Conservation (phyloP, 768 basidiomycete genomes). For the Termitomyces bulborhizus region DNA sequence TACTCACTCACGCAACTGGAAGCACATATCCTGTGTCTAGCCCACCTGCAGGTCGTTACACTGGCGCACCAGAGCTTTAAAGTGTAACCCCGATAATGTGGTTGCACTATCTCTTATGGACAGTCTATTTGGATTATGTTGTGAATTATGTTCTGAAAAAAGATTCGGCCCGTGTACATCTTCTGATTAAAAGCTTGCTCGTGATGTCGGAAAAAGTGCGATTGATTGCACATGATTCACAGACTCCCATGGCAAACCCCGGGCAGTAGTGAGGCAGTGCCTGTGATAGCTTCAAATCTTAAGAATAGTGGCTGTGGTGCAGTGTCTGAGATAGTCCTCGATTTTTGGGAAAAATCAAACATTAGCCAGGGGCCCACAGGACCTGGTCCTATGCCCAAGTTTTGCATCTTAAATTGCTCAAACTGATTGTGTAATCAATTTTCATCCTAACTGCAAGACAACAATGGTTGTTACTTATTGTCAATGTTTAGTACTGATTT, state of each 20-base stretch:
- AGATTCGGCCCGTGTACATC: neutral
- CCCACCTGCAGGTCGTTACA: constrained; percentile 18
- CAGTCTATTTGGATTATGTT: neutral
- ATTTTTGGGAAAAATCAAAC: too few relatives aligned
- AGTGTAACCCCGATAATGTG: neutral
- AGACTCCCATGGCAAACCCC: neutral
- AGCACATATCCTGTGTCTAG: constrained; percentile 9
- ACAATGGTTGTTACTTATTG: too few relatives aligned
- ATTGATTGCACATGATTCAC: neutral
- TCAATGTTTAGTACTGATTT: too few relatives aligned
- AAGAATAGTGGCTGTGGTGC: too few relatives aligned
- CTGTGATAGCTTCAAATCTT: neutral
- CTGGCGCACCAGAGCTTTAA: constrained; percentile 27
- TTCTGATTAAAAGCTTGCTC: neutral
- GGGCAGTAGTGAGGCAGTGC: neutral
- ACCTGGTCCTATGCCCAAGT: too few relatives aligned
- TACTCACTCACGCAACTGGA: constrained; percentile 16
- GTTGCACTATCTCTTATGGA: neutral
- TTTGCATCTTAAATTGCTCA: too few relatives aligned
- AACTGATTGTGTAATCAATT: too few relatives aligned
- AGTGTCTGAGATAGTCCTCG: too few relatives aligned
- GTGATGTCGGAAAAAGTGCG: neutral
- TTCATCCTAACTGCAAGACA: too few relatives aligned
- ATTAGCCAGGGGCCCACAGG: too few relatives aligned
- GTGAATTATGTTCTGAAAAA: neutral